Conservation (phyloP, 202 grass and related monocot species). For the Eragrostis tef region DNA sequence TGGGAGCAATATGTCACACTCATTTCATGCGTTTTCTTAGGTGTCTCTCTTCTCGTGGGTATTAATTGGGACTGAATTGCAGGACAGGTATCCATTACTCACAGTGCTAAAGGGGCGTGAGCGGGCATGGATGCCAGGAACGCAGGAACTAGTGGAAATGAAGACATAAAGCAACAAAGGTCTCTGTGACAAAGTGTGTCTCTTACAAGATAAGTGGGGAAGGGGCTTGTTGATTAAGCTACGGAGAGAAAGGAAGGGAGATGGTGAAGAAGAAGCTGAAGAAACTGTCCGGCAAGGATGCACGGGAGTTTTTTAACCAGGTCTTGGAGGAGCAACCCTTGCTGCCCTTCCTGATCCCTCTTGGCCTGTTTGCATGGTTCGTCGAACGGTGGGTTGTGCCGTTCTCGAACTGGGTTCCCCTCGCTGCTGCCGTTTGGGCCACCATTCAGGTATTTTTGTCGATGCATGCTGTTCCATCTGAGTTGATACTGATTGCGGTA, state of each 20-base stretch:
- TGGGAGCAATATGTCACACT: constrained; percentile 31
- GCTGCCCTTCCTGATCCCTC: constrained; percentile 82
- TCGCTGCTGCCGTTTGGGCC: constrained; percentile 79
- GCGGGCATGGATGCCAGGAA: constrained; percentile 26
- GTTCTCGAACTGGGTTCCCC: constrained; percentile 96
- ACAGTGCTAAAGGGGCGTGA: constrained; percentile 9
- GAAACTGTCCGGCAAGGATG: constrained; percentile 66
- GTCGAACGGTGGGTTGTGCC: constrained; percentile 92
- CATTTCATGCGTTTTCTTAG: constrained; percentile 41
- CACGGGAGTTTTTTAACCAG: constrained; percentile 75
- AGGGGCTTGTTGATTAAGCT: constrained; percentile 31
- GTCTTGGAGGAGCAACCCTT: constrained; percentile 84
- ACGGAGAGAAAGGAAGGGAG: constrained; percentile 26
- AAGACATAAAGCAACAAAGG: constrained; percentile 43
- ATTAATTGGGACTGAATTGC: constrained; percentile 51
- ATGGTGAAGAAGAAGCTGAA: constrained; percentile 76
- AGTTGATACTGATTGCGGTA: not conserved
- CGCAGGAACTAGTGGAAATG: constrained; percentile 36
- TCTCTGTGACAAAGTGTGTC: constrained; percentile 24
- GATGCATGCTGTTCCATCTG: constrained; percentile 39
- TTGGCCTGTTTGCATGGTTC: constrained; percentile 80
- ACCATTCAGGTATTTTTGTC: constrained; percentile 69
- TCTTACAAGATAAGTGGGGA: not conserved
- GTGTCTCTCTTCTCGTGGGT: constrained; percentile 40
- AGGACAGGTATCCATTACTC: constrained; percentile 48